These are phyloP conservation scores for Blastocystis hominis DNA, from an alignment of 352 stramenopile species.

Conservation along the genomic window DNA sequence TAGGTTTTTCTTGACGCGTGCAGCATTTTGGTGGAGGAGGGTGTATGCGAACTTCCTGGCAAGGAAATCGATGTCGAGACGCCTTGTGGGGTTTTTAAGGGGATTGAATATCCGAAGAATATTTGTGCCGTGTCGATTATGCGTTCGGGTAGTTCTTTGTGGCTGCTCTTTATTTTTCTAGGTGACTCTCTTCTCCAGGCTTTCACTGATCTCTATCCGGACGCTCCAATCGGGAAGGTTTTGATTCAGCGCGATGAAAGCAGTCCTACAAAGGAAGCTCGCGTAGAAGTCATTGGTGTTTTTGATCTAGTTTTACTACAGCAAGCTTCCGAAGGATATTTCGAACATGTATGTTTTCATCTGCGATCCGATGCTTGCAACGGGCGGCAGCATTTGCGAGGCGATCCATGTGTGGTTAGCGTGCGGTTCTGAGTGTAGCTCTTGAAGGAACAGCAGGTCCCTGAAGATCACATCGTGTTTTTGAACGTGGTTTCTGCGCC, in stretches of 20 bases:
- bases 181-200: conserved; percentile 60
- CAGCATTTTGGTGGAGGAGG: conserved; percentile 59
- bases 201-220: conserved; percentile 57
- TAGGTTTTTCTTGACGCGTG: neutral
- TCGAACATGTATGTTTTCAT: conserved; percentile 59
- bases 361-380: conserved; percentile 62
- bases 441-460: conserved; percentile 44
- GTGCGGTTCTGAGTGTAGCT: neutral
- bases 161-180: neutral
- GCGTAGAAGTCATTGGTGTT: neutral
- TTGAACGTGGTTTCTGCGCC: conserved; percentile 62
- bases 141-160: conserved; percentile 52
- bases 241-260: conserved; percentile 62
- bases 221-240: conserved; percentile 60
- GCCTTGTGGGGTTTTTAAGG: conserved; percentile 59
- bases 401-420: conserved; percentile 45
- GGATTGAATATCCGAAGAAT: conserved; percentile 46
- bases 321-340: conserved; percentile 61
- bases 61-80: conserved; percentile 58
- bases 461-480: conserved; percentile 60
- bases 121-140: conserved; percentile 61
- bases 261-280: conserved; percentile 59
- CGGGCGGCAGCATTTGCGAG: conserved; percentile 58
- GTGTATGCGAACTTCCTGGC: conserved; percentile 39
- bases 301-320: conserved; percentile 59